Percentiles rank a stretch among this genome's conserved stretches.
Conservation (phyloP, 768 basidiomycete genomes). For the Mycena vulgaris region DNA sequence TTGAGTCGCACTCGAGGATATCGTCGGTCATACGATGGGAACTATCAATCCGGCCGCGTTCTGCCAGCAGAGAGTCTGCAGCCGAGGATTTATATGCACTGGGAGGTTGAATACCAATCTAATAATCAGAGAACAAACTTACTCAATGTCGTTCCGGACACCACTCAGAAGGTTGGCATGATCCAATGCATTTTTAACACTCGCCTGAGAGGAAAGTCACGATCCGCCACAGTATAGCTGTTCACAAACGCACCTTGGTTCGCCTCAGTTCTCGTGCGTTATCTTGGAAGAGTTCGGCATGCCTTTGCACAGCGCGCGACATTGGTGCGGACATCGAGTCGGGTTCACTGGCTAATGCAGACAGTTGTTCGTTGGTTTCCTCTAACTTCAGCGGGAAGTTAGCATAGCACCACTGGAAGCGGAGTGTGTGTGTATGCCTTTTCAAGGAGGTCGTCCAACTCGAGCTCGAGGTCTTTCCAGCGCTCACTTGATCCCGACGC, state of each 20-base stretch:
- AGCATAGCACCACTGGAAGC: slow-evolving; percentile 20
- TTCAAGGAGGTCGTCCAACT: slow-evolving; percentile 87
- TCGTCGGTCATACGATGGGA: slow-evolving; percentile 97
- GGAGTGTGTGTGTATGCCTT: slow-evolving; percentile 69
- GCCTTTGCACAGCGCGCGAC: slow-evolving; percentile 91
- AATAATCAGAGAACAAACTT: slow-evolving; percentile 43
- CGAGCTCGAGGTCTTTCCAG: slow-evolving; percentile 87
- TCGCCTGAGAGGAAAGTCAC: slow-evolving; percentile 63
- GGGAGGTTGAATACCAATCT: slow-evolving; percentile 4
- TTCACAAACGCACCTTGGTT: slow-evolving; percentile 74
- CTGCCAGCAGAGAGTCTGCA: slow-evolving; percentile 89
- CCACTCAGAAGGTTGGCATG: slow-evolving; percentile 90
- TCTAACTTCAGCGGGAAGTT: slow-evolving; percentile 69
- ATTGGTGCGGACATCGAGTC: slow-evolving; percentile 86
- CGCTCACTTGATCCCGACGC: slow-evolving; percentile 79
- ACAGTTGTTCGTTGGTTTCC: slow-evolving; percentile 89
- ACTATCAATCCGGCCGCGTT: slow-evolving; percentile 91
- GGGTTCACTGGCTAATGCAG: slow-evolving; percentile 75
- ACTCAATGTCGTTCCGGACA: slow-evolving; percentile 98
- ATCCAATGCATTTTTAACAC: slow-evolving; percentile 87
- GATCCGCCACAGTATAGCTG: too few species aligned
- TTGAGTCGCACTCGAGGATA: slow-evolving; percentile 78
- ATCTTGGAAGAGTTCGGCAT: slow-evolving; percentile 91
- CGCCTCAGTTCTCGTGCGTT: slow-evolving; percentile 87
- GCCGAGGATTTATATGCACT: slow-evolving; percentile 94